phyloP scores from a whole-genome alignment of 805 yeast genomes.

The Candida wancherniae region DNA sequence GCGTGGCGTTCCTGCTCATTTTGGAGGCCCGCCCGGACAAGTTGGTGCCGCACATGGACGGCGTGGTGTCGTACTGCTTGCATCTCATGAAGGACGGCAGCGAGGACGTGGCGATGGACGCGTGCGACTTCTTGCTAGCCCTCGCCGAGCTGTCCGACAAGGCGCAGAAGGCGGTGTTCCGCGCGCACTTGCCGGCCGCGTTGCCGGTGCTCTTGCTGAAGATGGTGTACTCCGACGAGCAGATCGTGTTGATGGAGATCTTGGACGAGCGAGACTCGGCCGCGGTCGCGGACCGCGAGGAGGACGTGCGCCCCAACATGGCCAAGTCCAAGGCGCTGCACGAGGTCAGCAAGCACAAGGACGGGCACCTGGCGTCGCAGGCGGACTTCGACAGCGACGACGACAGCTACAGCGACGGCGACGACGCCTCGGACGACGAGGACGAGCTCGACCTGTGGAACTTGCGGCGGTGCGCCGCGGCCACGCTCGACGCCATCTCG shows the following conservation, averaged over 20 bases:
- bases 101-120: slow-evolving; percentile 81
- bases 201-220: slow-evolving; percentile 74
- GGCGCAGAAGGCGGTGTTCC: slow-evolving; percentile 33
- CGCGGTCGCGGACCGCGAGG: slow-evolving; percentile 71
- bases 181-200: slow-evolving; percentile 54
- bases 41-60: slow-evolving; percentile 71
- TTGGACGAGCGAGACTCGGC: slow-evolving; percentile 75
- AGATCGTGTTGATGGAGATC: slow-evolving; percentile 56
- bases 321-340: slow-evolving; percentile 55
- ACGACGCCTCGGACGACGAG: slow-evolving; percentile 64
- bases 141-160: slow-evolving; percentile 41
- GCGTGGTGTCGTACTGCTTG: slow-evolving; percentile 79
- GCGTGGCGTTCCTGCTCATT: slow-evolving; percentile 67
- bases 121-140: slow-evolving; percentile 83
- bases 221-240: slow-evolving; percentile 87
- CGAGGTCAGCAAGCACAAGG: slow-evolving; percentile 18
- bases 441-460: slow-evolving; percentile 79
- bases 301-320: slow-evolving; percentile 80
- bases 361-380: slow-evolving; percentile 21
- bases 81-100: slow-evolving; percentile 66
- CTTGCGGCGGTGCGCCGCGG: slow-evolving; percentile 89
- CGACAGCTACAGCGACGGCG: slow-evolving; percentile 48
- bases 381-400: slow-evolving; percentile 26
- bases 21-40: slow-evolving; percentile 78
- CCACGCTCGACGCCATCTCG: slow-evolving; percentile 81